Evolutionary conservation across 1,284 basidiomycete genomes (phyloP), one percentile per base, ranked within the genome.

Genomic region (Veloporphyrellus conicus): DNA sequence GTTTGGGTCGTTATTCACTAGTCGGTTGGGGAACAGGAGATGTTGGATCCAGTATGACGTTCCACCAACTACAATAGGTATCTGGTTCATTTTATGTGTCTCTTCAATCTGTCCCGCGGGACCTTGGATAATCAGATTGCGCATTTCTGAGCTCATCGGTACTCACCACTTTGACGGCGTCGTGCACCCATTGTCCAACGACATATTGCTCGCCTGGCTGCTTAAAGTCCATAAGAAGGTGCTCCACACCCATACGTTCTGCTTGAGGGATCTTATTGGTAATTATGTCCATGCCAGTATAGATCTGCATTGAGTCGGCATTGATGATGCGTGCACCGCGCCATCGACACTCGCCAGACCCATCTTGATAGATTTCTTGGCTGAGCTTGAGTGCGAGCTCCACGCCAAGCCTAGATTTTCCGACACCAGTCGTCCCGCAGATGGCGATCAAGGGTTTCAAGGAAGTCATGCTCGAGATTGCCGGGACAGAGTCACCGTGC

Each of bases 31-130:
- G 55, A 93, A 93, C 9, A 90, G 68, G 33, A 95, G 77, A 65
- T 99, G 92, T 64, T 99, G 95, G 18, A 96, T 86, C 82, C 96
- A 99, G 67, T 99, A 99, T 15, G 91, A 85, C 0, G 95, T 99
- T 7, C 95, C 95, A 3, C 95, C 95, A 39, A 95, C 93, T 4
- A 96, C 72, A 46, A 99, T 89, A 0, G 94, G 93, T 7, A 97
- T 68, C 46, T 84, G 72, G 1, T 75, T 68, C 58, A 76, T 71
- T 28, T 56, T 55, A 55, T 87, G 80, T 14, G 86, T 81, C 43
- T 84, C 79, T 25, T 84, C 74, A 34, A 91, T 89, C 88, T 93
- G 59, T 33, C 27, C 15, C 25, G 40, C 25, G 27, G 32, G 27
- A 35, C 7, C 14, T 35, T 23, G 14, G 32, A 41, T 10, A 27